Evolutionary conservation across 2,329 filamentous ascomycete species (phyloP).

Genomic region (Cladophialophora yegresii): DNA sequence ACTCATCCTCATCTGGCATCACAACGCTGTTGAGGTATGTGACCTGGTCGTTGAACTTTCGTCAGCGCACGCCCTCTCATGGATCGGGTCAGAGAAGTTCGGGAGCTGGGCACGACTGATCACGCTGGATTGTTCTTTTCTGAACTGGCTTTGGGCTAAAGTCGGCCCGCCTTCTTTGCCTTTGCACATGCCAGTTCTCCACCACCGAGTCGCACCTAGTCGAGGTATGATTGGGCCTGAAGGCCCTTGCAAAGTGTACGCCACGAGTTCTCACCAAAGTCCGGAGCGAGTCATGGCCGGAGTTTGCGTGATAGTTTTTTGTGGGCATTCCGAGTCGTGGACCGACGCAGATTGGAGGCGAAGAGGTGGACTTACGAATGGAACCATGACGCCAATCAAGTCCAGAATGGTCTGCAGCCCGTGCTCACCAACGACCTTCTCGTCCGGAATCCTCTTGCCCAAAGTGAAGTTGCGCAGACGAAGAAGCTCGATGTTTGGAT

Average conservation of each 20-base stretch:
- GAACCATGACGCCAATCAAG: constrained; percentile 68
- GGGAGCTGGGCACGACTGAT: neutral
- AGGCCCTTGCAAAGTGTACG: constrained; percentile 7
- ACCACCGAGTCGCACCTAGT: neutral
- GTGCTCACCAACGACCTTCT: constrained; percentile 62
- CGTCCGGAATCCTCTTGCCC: constrained; percentile 65
- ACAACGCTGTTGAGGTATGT: constrained; percentile 71
- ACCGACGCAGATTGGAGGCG: constrained; percentile 33
- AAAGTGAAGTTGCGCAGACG: constrained; percentile 79
- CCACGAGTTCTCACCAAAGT: constrained; percentile 1
- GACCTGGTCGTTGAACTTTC: constrained; percentile 51
- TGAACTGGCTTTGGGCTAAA: constrained; percentile 13
- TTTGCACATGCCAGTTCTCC: neutral
- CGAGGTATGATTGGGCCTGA: constrained; percentile 7
- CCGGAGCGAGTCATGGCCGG: constrained; percentile 16
- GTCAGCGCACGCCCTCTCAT: constrained; percentile 3
- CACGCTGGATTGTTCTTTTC: constrained; percentile 5
- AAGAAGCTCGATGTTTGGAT: constrained; percentile 77
- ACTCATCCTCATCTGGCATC: constrained; percentile 64
- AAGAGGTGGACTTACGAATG: constrained; percentile 67
- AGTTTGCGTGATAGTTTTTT: constrained; percentile 2
- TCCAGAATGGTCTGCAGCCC: constrained; percentile 66
- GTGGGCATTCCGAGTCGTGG: constrained; percentile 7
- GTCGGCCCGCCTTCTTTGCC: constrained; percentile 11
- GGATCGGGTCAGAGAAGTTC: constrained; percentile 2